Evolutionary conservation across 1,284 basidiomycete species (phyloP).

Genomic region (Cryptococcus jaspeensis): DNA sequence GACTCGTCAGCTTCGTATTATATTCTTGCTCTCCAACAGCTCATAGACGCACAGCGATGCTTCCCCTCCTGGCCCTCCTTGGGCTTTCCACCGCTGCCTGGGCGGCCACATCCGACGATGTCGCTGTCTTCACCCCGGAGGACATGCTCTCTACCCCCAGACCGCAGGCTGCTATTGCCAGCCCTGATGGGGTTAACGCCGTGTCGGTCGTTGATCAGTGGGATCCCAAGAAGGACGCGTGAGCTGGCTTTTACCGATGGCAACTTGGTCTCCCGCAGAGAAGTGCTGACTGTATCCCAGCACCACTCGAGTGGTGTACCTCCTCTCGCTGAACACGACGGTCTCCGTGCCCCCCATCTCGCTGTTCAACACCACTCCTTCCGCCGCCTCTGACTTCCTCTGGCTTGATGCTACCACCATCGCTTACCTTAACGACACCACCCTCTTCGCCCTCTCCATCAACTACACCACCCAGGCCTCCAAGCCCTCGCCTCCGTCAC

Average conservation of each 20-base stretch:
- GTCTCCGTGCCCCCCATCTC: slow-evolving; percentile 13
- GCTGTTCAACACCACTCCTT: slow-evolving; percentile 25
- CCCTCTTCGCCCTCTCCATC: slow-evolving; percentile 23
- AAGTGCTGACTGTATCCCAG: slow-evolving; percentile 47
- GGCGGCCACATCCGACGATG: neutral
- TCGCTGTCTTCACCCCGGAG: slow-evolving; percentile 11
- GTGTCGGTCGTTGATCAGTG: slow-evolving; percentile 68
- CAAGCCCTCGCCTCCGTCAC: too few relatives aligned
- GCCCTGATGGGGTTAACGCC: slow-evolving; percentile 64
- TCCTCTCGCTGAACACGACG: slow-evolving; percentile 44
- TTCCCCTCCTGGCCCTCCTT: neutral
- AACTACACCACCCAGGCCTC: neutral
- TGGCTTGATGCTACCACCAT: slow-evolving; percentile 44
- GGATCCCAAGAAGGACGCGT: slow-evolving; percentile 69
- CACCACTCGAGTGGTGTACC: slow-evolving; percentile 66
- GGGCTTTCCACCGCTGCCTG: neutral
- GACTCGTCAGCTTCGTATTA: neutral
- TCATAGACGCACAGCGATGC: slow-evolving; percentile 1
- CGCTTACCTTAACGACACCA: slow-evolving; percentile 47
- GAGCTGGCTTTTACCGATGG: slow-evolving; percentile 34
- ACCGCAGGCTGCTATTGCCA: slow-evolving; percentile 65
- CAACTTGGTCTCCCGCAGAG: neutral
- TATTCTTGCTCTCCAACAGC: neutral
- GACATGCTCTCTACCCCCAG: slow-evolving; percentile 71
- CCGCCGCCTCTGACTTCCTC: slow-evolving; percentile 30